Percentiles rank a stretch among this genome's conserved stretches.
Conservation (phyloP, 2,329 filamentous ascomycete genomes). For the Fusarium sp. region DNA sequence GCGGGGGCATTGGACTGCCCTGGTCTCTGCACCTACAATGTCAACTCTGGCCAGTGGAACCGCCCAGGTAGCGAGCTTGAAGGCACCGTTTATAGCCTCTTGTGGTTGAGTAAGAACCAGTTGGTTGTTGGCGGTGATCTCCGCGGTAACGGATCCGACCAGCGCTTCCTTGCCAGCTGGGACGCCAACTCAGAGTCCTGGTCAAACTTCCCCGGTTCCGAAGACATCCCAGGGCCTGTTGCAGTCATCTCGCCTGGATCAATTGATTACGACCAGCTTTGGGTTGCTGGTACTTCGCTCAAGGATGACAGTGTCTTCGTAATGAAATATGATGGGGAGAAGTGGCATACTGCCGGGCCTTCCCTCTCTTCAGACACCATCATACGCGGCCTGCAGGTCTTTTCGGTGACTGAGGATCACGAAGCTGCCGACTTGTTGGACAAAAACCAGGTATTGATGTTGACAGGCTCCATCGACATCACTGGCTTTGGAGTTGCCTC, state of each 20-base stretch:
- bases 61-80: conserved; percentile 75
- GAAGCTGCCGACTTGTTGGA: conserved; percentile 69
- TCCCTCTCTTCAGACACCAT: conserved; percentile 70
- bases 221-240: conserved; percentile 79
- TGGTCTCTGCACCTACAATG: conserved; percentile 81
- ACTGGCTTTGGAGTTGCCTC: conserved; percentile 81
- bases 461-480: conserved; percentile 84
- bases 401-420: conserved; percentile 75
- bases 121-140: conserved; percentile 83
- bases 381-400: conserved; percentile 83
- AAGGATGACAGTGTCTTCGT: conserved; percentile 76
- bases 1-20: conserved; percentile 86
- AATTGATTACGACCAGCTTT: conserved; percentile 75
- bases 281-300: conserved; percentile 76
- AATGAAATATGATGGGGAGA: conserved; percentile 79
- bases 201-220: conserved; percentile 67
- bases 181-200: conserved; percentile 73
- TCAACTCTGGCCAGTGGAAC: conserved; percentile 77
- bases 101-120: conserved; percentile 77
- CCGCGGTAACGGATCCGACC: conserved; percentile 67
- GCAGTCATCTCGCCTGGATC: conserved; percentile 79
- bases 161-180: conserved; percentile 75
- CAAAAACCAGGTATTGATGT: conserved; percentile 74
- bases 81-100: conserved; percentile 75
- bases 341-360: conserved; percentile 72